These are phyloP conservation scores for Barnettozyma californica DNA, from an alignment of 805 yeast species.

Conservation along the genomic window DNA sequence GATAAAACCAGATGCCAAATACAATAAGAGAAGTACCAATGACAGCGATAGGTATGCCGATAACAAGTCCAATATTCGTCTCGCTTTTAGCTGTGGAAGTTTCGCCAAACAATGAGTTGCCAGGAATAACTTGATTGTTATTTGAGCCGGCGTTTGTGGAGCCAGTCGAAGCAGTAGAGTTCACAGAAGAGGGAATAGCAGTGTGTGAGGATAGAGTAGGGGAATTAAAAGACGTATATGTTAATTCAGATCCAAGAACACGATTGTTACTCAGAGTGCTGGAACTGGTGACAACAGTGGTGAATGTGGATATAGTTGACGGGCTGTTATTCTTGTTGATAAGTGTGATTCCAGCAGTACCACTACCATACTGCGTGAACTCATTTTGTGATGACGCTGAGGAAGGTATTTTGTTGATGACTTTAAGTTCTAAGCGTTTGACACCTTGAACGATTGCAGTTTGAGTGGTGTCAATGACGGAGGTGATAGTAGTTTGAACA, in stretches of 20 bases:
- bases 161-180: background rate
- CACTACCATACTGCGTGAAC: no score
- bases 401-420: background rate
- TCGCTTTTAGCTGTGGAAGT: background rate
- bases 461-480: slow-evolving; percentile 4
- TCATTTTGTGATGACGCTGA: background rate
- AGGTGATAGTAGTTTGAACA: slow-evolving; percentile 3
- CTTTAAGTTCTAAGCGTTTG: slow-evolving; percentile 4
- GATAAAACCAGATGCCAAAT: slow-evolving; percentile 13
- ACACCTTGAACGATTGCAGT: slow-evolving; percentile 12
- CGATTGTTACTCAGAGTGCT: background rate
- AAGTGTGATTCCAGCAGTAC: slow-evolving; percentile 1
- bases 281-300: slow-evolving; percentile 2
- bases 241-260: background rate
- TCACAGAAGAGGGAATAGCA: background rate
- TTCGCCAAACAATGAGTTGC: background rate
- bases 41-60: slow-evolving; percentile 25
- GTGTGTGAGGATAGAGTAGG: background rate
- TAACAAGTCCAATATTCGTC: slow-evolving; percentile 19
- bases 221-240: background rate
- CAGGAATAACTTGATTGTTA: background rate
- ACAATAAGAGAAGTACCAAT: slow-evolving; percentile 12
- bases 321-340: slow-evolving; percentile 1
- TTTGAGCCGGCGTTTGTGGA: background rate
- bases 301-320: slow-evolving; percentile 6